Evolutionary conservation across 495 filamentous ascomycete genomes (phyloP), one percentile per base, ranked within the genome.

Genomic region (Daldinia childiae): DNA sequence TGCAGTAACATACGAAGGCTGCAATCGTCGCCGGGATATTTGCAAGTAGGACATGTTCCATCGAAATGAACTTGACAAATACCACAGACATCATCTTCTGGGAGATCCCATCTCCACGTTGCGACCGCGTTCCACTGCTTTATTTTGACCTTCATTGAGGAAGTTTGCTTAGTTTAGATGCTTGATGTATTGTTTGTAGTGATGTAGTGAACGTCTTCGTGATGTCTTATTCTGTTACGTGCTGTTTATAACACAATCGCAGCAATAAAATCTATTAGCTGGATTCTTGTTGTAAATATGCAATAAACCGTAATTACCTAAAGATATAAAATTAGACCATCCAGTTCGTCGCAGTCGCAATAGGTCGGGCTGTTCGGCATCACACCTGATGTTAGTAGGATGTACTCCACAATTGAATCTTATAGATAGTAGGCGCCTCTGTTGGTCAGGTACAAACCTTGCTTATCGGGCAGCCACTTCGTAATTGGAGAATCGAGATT

Each of bases 61-160:
- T 99, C 95, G 79, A 98, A 99, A 77, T 97, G 93, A 29, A 96
- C 92, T 77, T 95, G 94, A 84, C 95, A 99, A 82, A 99, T 99
- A 64, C 95, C 95, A 73, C 95, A 99, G 65, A 98, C 93, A 73
- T 99, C 95, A 82, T 98, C 95, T 73, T 97, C 94, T 50, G 95
- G 93, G 77, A 97, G 93, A 77, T 98, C 93, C 95, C 95, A 99
- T 65, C 92, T 88, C 95, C 95, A 99, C 30, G 93, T 92, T 1
- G 95, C 95, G 54, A 98, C 92, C 3, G 92, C 93, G 80, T 94
- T 92, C 93, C 93, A 98, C 78, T 91, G 86, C 77, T 90, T 92
- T 81, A 98, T 93, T 14, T 86, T 93, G 79, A 98, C 94, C 79
- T 97, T 98, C 95, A 99, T 97, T 48, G 61, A 50, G 39, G n/a